Base-by-base conservation (phyloP, 2,329 filamentous ascomycete genomes). In the Ophiocordyceps camponoti-rufipedis region DNA sequence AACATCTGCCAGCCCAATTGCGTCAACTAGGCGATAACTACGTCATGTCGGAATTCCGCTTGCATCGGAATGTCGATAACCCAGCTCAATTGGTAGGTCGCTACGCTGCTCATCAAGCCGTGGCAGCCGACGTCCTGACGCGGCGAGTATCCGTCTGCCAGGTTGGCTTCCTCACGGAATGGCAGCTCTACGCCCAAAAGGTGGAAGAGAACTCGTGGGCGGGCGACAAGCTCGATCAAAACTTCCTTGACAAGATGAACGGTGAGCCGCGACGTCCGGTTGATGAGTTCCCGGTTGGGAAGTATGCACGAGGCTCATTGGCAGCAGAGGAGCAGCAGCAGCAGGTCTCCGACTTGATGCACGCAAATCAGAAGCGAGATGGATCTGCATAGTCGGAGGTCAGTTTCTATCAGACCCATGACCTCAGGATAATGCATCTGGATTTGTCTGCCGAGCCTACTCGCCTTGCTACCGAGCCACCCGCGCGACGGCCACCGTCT, bases 151-250 rank as follows among this genome's bases (percentile, higher is more conserved):
- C 14, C 16, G 14, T 14, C 16, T 19, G 23, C 28, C 52, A 94
- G 86, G 86, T 96, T 55, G 91, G 89, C 2, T 98, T 98, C 62
- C 70, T 98, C 53, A 89, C 85, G 0, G 88, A 96, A 62, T 98
- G 89, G 89, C 91, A 98, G 62, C 67, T 85, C 45, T 98, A 96
- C 58, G 88, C 87, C 2, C 89, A 98, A 60, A 80, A 86, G 58
- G 67, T 98, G 14, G 89, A 96, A 58, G 89, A 88, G 0, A 82
- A 94, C 45, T 62, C 72, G 0, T 96, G 91, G 91, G 71, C 74
- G 48, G 89, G 82, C 1, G 85, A 85, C 51, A 89, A 81, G 60
- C 71, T 96, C 60, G 89, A 96, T 51, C 75, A 77, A 53, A 69
- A 67, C 1, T 94, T 94, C 63, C 69, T 96, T 46, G 80, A 86